These are phyloP conservation scores for Triticum aestivum DNA, from an alignment of 176 grass and related monocot species.

Conservation along the genomic window IWGSC_CS_RefSeq_v2.1 NC_057804.1:40035535-40036034, in stretches of 20 bases:
- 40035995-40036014: not conserved
- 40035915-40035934: not conserved
- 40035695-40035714: not conserved
- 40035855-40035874: not conserved
- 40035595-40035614: not conserved
- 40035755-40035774: not conserved
- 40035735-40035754: not conserved
- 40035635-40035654: not conserved
- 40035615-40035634: not conserved
- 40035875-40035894: slow-evolving; percentile 45
- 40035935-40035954: not conserved
- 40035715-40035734: not conserved
- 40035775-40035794: not conserved
- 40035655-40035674: not conserved
- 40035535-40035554: not conserved
- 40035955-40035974: not conserved
- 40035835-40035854: no score
- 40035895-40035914: slow-evolving; percentile 24
- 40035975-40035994: not conserved
- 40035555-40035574: not conserved
- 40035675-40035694: not conserved
- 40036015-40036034: not conserved
- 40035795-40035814: not conserved
- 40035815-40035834: not conserved
- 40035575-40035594: fast-evolving